A percentile compares a stretch with the other conserved stretches of the same genome.
phyloP scores from a whole-genome alignment of 2,329 filamentous ascomycete genomes.

The Verticillium longisporum region DNA sequence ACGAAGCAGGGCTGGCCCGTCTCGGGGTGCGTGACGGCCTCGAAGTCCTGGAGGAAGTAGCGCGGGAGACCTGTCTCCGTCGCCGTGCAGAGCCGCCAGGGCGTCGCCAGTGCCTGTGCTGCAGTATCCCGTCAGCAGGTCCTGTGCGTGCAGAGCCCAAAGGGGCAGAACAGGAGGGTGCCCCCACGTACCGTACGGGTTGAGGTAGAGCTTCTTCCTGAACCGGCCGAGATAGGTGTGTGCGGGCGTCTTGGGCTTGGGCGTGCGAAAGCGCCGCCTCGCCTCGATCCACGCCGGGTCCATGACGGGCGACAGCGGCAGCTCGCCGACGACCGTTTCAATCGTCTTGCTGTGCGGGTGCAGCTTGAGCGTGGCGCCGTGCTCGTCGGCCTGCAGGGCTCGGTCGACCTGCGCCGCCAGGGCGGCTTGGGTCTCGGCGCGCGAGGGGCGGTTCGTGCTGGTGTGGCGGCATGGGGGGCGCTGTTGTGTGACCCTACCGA shows the following conservation, averaged over 20 bases:
- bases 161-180: not conserved
- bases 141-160: no score
- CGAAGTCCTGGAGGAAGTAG: slow-evolving; percentile 58
- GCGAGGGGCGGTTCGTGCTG: not conserved
- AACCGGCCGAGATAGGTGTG: slow-evolving; percentile 32
- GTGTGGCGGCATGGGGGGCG: not conserved
- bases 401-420: slow-evolving; percentile 19
- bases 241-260: slow-evolving; percentile 21
- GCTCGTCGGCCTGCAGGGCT: slow-evolving; percentile 20
- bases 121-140: not conserved
- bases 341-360: slow-evolving; percentile 35
- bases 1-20: slow-evolving; percentile 49
- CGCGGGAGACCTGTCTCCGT: slow-evolving; percentile 44
- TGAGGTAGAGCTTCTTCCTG: slow-evolving; percentile 51
- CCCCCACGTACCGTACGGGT: slow-evolving; percentile 54
- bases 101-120: slow-evolving; percentile 58
- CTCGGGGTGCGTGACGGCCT: slow-evolving; percentile 46
- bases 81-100: slow-evolving; percentile 48
- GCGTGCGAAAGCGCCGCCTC: slow-evolving; percentile 32
- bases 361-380: slow-evolving; percentile 24
- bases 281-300: slow-evolving; percentile 41
- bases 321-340: slow-evolving; percentile 32
- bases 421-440: not conserved
- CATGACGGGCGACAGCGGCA: slow-evolving; percentile 50
- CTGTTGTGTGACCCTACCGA: not conserved